Evolutionary conservation across 208 protist species (phyloP).

Genomic region (Acanthamoeba divionensis): DNA sequence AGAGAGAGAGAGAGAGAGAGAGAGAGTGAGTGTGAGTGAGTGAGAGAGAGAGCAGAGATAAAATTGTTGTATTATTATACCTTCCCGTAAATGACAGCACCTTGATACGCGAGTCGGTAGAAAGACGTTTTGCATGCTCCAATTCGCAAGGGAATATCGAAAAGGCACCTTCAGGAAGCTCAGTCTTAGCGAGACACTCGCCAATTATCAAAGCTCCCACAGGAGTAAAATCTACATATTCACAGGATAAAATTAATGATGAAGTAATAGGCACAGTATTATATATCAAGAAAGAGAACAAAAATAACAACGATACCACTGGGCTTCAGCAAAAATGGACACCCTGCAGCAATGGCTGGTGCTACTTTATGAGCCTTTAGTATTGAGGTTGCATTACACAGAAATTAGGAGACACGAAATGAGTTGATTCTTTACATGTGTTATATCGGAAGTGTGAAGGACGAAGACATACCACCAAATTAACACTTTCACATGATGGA

Average conservation of each 20-base stretch:
- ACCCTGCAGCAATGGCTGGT: constrained; percentile 71
- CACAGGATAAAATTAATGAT: not conserved
- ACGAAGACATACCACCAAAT: not conserved
- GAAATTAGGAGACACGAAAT: not conserved
- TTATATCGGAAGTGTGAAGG: not conserved
- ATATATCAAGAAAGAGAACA: not conserved
- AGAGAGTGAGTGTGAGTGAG: not conserved
- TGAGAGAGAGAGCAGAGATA: not conserved
- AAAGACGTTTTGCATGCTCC: constrained; percentile 12
- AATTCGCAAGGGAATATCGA: constrained; percentile 24
- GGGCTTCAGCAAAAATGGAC: constrained; percentile 66
- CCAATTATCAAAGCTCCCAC: constrained; percentile 65
- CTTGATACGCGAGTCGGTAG: constrained; percentile 17
- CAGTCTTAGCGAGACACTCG: constrained; percentile 57
- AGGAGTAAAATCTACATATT: constrained; percentile 59
- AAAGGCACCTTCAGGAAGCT: constrained; percentile 62
- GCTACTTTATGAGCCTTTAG: constrained; percentile 62
- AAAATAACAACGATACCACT: not conserved
- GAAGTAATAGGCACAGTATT: not conserved
- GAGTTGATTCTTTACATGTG: not conserved
- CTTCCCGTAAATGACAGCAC: constrained; percentile 52
- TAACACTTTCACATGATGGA: too few relatives aligned
- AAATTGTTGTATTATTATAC: not conserved
- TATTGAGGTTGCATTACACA: constrained; percentile 24
- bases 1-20: not conserved